Conservation (phyloP, 83 land plant genomes). For the Diphasiastrum complanatum region DNA sequence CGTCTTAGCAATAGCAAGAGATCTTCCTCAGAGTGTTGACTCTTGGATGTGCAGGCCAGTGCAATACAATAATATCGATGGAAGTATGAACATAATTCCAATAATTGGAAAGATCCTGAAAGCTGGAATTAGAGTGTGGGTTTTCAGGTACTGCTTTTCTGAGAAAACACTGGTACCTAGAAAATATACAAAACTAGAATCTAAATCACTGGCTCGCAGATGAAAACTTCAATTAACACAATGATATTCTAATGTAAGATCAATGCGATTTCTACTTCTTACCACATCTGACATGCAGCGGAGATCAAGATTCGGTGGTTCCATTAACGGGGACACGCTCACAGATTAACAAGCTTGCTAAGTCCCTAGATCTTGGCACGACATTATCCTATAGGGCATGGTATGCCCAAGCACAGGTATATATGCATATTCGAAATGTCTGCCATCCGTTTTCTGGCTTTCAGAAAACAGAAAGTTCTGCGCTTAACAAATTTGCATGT, state of each 20-base stretch:
- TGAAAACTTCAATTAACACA: no score
- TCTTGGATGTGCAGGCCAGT: constrained; percentile 10
- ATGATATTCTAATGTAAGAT: no score
- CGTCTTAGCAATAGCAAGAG: no score
- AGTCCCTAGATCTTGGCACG: not conserved
- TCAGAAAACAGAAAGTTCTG: not conserved
- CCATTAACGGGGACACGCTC: constrained; percentile 16
- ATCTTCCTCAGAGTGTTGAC: no score
- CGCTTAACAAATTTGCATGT: not conserved
- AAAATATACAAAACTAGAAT: no score
- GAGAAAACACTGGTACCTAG: no score
- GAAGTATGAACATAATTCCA: constrained; percentile 25
- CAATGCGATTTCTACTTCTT: not conserved
- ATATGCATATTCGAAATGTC: not conserved
- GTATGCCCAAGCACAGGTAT: constrained; percentile 19
- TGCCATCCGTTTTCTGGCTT: constrained; percentile 4
- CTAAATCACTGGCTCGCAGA: no score
- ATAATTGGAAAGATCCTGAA: constrained; percentile 8
- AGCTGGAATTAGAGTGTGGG: constrained; percentile 26
- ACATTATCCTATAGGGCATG: constrained; percentile 20
- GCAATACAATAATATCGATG: constrained; percentile 19
- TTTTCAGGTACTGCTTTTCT: constrained; percentile 40
- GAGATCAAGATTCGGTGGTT: constrained; percentile 23
- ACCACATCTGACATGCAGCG: constrained; percentile 14
- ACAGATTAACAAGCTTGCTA: constrained; percentile 13